Evolutionary conservation across 495 filamentous ascomycete genomes (phyloP).

Genomic region (Penicillium atrosanguineum): DNA sequence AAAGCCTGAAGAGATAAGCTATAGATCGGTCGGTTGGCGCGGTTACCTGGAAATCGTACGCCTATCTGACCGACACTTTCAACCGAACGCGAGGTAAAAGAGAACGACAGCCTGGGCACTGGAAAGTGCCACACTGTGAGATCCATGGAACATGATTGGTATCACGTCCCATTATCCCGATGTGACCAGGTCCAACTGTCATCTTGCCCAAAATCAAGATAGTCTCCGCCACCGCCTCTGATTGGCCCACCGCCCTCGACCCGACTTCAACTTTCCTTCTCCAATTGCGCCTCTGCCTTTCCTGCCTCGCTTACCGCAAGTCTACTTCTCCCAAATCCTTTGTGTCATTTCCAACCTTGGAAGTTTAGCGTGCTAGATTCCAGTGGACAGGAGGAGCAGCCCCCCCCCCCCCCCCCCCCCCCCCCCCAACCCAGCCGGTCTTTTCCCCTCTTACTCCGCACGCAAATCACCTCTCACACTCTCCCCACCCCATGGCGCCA

Average conservation of each 20-base stretch:
- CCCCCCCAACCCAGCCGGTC: not conserved
- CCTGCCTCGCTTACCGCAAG: not conserved
- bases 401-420: no score
- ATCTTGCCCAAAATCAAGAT: not conserved
- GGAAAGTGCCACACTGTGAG: not conserved
- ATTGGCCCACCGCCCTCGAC: slow-evolving; percentile 17
- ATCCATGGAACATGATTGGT: not conserved
- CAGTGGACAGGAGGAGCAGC: not conserved
- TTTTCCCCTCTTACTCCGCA: slow-evolving; percentile 24
- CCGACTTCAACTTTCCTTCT: slow-evolving; percentile 7
- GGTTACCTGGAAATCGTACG: not conserved
- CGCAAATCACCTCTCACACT: slow-evolving; percentile 1
- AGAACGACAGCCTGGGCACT: not conserved
- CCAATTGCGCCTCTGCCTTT: not conserved
- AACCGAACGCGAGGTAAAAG: not conserved
- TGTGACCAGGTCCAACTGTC: not conserved
- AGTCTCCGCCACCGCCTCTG: slow-evolving; percentile 11
- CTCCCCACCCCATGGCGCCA: slow-evolving; percentile 14
- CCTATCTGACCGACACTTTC: no score
- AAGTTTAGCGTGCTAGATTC: not conserved
- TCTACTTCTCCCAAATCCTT: not conserved
- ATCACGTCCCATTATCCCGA: no score
- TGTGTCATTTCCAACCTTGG: not conserved
- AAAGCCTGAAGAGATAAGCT: no score
- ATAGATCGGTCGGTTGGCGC: not conserved